Conservation (phyloP, 139 green algal species). For the Tetraselmis striata region DNA sequence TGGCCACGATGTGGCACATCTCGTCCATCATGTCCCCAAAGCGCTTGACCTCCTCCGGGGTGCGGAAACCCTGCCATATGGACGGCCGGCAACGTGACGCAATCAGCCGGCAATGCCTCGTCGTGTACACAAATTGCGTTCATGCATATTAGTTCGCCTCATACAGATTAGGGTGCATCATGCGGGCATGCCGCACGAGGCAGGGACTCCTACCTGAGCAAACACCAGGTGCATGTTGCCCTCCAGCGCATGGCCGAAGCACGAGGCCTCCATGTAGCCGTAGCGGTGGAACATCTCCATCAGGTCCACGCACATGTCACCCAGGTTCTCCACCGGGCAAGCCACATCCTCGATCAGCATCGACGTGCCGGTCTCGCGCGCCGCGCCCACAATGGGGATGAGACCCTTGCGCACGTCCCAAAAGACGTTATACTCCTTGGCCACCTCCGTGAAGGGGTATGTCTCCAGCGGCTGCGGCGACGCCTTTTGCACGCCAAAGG, state of each 20-base stretch:
- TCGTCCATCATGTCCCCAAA: constrained; percentile 94
- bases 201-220: constrained; percentile 54
- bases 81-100: no score
- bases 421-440: constrained; percentile 75
- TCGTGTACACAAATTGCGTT: no score
- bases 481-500: constrained; percentile 56
- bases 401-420: constrained; percentile 96
- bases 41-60: constrained; percentile 84
- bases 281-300: constrained; percentile 84
- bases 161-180: no score
- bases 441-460: constrained; percentile 82
- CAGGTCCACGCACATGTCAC: constrained; percentile 93
- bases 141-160: no score
- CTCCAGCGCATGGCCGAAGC: constrained; percentile 95
- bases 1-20: constrained; percentile 95
- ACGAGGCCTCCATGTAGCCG: constrained; percentile 88
- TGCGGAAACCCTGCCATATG: constrained; percentile 80
- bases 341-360: constrained; percentile 98
- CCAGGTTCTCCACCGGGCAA: constrained; percentile 91
- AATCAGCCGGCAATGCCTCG: no score
- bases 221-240: constrained; percentile 98
- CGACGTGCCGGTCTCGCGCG: constrained; percentile 77
- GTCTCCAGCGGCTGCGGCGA: constrained; percentile 43
- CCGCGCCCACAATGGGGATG: constrained; percentile 91
- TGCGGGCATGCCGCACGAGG: no score